Evolutionary conservation across 2,329 filamentous ascomycete species (phyloP).

Genomic region (Aspergillus pseudotamarii): DNA sequence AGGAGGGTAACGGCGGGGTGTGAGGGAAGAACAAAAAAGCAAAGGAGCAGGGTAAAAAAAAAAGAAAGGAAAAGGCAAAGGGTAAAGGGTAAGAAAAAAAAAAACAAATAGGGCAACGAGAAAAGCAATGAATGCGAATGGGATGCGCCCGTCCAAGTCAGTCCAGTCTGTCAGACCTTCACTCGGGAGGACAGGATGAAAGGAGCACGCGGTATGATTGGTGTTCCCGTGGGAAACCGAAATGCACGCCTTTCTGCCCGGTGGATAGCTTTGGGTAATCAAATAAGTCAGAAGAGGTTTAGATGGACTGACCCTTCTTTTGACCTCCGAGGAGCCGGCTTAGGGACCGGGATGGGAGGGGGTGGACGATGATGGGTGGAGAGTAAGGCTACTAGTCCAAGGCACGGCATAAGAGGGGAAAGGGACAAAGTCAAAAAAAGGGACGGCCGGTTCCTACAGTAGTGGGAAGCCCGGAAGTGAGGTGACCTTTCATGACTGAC

Average conservation of each 20-base stretch:
- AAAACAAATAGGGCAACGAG: conserved; percentile 9
- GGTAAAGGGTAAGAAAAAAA: background rate
- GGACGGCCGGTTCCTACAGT: conserved; percentile 1
- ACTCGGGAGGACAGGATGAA: conserved; percentile 11
- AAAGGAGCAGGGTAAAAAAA: background rate
- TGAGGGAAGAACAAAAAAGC: background rate
- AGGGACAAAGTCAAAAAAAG: conserved; percentile 15
- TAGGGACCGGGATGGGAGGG: conserved; percentile 10
- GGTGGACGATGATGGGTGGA: conserved; percentile 9
- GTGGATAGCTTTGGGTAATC: conserved; percentile 7
- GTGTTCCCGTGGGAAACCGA: conserved; percentile 17
- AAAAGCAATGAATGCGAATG: conserved; percentile 5
- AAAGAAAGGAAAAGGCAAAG: conserved; percentile 7
- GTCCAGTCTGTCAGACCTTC: conserved; percentile 1
- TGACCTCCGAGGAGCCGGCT: background rate
- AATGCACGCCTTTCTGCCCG: conserved; percentile 11
- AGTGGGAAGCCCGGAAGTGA: conserved; percentile 1
- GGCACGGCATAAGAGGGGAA: conserved; percentile 12
- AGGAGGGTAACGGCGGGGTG: conserved; percentile 18
- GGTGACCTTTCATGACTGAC: background rate
- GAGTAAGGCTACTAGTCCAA: conserved; percentile 5
- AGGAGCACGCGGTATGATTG: conserved; percentile 20
- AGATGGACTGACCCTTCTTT: conserved; percentile 5
- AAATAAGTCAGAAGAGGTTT: conserved; percentile 9
- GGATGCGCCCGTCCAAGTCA: conserved; percentile 4